Evolutionary conservation across 192 early-diverging fungal species (phyloP).

Genomic region (Backusella luteola): DNA sequence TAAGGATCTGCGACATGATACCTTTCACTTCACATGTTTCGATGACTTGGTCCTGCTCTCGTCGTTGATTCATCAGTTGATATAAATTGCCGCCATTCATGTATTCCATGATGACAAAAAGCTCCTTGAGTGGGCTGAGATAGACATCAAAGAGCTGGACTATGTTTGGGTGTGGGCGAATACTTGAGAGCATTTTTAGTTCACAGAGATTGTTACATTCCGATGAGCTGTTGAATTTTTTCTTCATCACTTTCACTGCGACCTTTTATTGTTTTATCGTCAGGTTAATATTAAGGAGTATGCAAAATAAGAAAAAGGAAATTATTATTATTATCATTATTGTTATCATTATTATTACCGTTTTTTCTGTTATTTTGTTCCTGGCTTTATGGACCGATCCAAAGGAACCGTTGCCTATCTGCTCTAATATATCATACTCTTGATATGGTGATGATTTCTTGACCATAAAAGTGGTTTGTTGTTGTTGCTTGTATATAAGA

Average conservation of each 20-base stretch:
- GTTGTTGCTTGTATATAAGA: neutral
- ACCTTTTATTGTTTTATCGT: slow-evolving; percentile 51
- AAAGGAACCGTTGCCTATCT: slow-evolving; percentile 84
- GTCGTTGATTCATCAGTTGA: slow-evolving; percentile 78
- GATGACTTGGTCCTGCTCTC: slow-evolving; percentile 41
- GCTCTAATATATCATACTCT: slow-evolving; percentile 63
- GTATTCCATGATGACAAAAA: slow-evolving; percentile 94
- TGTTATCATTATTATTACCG: slow-evolving; percentile 45
- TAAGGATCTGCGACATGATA: slow-evolving; percentile 79
- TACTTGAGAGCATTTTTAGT: slow-evolving; percentile 72
- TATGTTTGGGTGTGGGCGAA: slow-evolving; percentile 84
- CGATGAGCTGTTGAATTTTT: slow-evolving; percentile 66
- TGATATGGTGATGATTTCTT: slow-evolving; percentile 30
- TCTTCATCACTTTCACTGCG: slow-evolving; percentile 90
- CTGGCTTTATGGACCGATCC: slow-evolving; percentile 71
- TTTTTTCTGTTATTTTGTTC: slow-evolving; percentile 62
- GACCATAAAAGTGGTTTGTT: slow-evolving; percentile 2
- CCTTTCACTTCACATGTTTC: neutral
- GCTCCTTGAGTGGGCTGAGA: slow-evolving; percentile 76
- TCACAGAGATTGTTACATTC: slow-evolving; percentile 76
- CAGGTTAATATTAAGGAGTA: neutral
- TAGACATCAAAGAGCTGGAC: slow-evolving; percentile 84
- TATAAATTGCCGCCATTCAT: slow-evolving; percentile 93
- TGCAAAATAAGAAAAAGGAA: neutral
- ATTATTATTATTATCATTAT: neutral